Evolutionary conservation across 1,284 basidiomycete species (phyloP), one percentile per base, ranked within the genome.

Genomic region (Austroboletus niveus): DNA sequence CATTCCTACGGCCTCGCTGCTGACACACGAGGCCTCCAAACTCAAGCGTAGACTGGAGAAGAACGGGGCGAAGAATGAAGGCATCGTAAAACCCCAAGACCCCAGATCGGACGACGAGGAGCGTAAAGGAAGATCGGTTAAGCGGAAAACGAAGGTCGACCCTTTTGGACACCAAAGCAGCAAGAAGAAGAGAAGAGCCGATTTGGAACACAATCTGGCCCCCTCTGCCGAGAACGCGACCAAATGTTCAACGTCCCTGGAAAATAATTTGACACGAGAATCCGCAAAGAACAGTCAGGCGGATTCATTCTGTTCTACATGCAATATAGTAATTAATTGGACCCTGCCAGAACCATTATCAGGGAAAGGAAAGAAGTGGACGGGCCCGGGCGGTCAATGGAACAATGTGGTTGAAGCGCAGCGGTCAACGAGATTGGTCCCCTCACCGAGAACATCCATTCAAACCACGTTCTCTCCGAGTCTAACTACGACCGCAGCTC

Each of bases 31-130:
- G 56, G 74, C 73, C 45, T 78, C 72, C 42, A 80, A 73, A 58
- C 75, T 83, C 45, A 84, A 81, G 62, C 73, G 75, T 49, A 81
- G 77, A 57, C 74, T 89, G 5, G 64, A 72, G 29, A 80, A 77
- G 44, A 77, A 68, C 49, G 60, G 71, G 42, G 72, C 75, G 54
- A 85, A 82, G 62, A 74, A 77, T n/a, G 53, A 63, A 14, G 60
- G 72, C 44, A 75, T 78, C 20, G 65, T 73, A 41, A 69, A 64
- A 52, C 52, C 59, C 38, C 60, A 66, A 61, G 56, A 62, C 57
- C 54, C 64, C 59, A 22, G 56, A 32, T 50, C 70, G 52, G 78
- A 80, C 45, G 73, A 76, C 38, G 81, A 83, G 38, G 78, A 78
- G 42, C 82, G 82, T 58, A 85, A 81, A 59, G 77, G 78, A 4